phyloP scores from a whole-genome alignment of 768 basidiomycete species.

The Postia placenta region DNA sequence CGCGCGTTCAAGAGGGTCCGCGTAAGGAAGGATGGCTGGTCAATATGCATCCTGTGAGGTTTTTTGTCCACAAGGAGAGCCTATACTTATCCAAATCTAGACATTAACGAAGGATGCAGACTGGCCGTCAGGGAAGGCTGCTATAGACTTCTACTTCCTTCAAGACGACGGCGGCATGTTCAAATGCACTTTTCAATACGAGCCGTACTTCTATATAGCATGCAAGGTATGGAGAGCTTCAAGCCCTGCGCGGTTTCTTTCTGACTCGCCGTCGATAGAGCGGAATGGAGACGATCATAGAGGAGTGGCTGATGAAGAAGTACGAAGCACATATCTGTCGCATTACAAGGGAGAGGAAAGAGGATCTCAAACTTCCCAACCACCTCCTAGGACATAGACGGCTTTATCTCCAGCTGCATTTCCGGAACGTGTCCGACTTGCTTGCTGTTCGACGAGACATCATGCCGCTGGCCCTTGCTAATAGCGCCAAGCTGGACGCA shows the following conservation, averaged over 20 bases:
- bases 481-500: conserved; percentile 88
- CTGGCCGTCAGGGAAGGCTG: conserved; percentile 78
- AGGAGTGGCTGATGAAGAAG: conserved; percentile 93
- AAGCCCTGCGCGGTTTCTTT: background rate
- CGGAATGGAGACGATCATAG: conserved; percentile 83
- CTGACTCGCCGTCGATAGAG: conserved; percentile 36
- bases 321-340: conserved; percentile 85
- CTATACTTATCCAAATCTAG: conserved; percentile 29
- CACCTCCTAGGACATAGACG: conserved; percentile 94
- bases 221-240: conserved; percentile 63
- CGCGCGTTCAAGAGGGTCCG: conserved; percentile 70
- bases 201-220: conserved; percentile 91
- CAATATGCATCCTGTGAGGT: conserved; percentile 94
- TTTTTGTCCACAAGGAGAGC: background rate
- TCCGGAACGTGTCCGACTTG: conserved; percentile 91
- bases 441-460: conserved; percentile 83
- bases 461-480: conserved; percentile 82
- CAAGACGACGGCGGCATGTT: conserved; percentile 96
- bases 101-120: conserved; percentile 85
- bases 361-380: conserved; percentile 93
- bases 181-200: conserved; percentile 88
- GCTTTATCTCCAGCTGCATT: conserved; percentile 82
- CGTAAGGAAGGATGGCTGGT: conserved; percentile 88
- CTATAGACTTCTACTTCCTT: conserved; percentile 95
- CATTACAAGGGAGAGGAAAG: conserved; percentile 78